phyloP scores from a whole-genome alignment of 2,329 filamentous ascomycete species.

The Beauveria varroae region DNA sequence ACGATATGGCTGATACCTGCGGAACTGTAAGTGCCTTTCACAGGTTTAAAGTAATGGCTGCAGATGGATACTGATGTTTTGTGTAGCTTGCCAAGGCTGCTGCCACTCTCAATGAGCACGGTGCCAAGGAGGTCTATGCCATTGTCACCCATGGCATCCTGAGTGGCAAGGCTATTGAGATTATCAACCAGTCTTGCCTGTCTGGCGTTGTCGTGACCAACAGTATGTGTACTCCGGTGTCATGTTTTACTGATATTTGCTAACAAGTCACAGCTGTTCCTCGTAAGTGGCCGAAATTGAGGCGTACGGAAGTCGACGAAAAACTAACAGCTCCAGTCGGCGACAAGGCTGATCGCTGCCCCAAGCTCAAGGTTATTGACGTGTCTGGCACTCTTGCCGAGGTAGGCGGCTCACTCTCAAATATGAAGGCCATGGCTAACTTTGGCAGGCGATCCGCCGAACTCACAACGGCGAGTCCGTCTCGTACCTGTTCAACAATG shows the following conservation, averaged over 20 bases:
- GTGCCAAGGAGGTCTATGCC: conserved; percentile 80
- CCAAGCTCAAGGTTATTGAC: conserved; percentile 82
- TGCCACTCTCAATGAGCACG: conserved; percentile 77
- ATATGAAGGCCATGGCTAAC: conserved; percentile 9
- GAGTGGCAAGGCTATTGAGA: conserved; percentile 80
- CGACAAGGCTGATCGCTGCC: conserved; percentile 71
- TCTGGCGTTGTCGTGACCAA: conserved; percentile 83
- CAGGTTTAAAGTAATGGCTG: neutral
- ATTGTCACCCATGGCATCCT: conserved; percentile 94
- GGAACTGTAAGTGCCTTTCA: conserved; percentile 48
- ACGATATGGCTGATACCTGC: conserved; percentile 97
- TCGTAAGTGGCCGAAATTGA: conserved; percentile 16
- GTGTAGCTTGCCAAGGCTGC: conserved; percentile 65
- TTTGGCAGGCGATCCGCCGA: conserved; percentile 52
- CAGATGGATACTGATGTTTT: conserved; percentile 8
- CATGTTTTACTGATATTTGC: conserved; percentile 7
- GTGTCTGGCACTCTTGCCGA: conserved; percentile 76
- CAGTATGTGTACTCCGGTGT: conserved; percentile 37
- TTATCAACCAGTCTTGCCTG: conserved; percentile 70
- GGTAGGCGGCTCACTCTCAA: conserved; percentile 21
- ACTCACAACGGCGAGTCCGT: conserved; percentile 61
- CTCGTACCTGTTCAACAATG: conserved; percentile 62
- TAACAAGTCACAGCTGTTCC: conserved; percentile 28
- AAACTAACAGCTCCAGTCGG: conserved; percentile 36
- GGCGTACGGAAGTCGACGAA: neutral